These are phyloP conservation scores for Phyllosticta citrichinensis DNA, from an alignment of 2,329 filamentous ascomycete genomes.

Conservation along the genomic window DNA sequence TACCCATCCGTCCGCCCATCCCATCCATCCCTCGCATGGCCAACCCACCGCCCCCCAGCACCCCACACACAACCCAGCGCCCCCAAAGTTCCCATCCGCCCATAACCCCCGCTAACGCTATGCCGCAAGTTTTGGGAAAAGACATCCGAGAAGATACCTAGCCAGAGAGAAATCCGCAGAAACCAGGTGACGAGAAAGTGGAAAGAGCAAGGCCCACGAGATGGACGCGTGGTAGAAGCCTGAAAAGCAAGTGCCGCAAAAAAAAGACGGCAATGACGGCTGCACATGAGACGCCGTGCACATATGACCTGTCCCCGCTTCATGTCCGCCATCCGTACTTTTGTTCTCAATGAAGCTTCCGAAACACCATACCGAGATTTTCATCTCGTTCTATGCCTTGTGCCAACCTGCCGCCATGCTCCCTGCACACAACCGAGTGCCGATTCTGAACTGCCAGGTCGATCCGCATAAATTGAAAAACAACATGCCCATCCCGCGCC, in stretches of 20 bases:
- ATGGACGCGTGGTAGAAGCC: conserved; percentile 5
- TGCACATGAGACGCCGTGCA: conserved; percentile 8
- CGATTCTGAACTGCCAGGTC: conserved; percentile 9
- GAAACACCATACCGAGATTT: conserved; percentile 10
- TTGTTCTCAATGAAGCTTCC: conserved; percentile 11
- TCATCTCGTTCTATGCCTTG: conserved; percentile 11
- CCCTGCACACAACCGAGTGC: conserved; percentile 10
- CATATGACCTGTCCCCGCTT: conserved; percentile 5
- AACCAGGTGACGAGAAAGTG: conserved; percentile 9
- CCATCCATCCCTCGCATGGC: conserved; percentile 6
- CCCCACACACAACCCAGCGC: conserved; percentile 8
- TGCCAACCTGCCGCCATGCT: conserved; percentile 12
- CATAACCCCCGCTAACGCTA: conserved; percentile 11
- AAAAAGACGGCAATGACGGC: conserved; percentile 1
- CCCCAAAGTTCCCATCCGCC: conserved; percentile 9
- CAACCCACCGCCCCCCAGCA: conserved; percentile 7
- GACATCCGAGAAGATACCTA: conserved; percentile 11
- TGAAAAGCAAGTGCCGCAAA: conserved; percentile 8
- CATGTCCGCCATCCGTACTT: conserved; percentile 10
- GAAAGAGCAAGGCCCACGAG: conserved; percentile 6
- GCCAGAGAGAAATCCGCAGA: conserved; percentile 9
- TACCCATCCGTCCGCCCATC: neutral
- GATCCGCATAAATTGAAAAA: conserved; percentile 12
- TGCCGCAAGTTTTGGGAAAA: conserved; percentile 10
- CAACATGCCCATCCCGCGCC: conserved; percentile 11